Evolutionary conservation across 495 filamentous ascomycete genomes (phyloP).

Genomic region (Tuber melanosporum): DNA sequence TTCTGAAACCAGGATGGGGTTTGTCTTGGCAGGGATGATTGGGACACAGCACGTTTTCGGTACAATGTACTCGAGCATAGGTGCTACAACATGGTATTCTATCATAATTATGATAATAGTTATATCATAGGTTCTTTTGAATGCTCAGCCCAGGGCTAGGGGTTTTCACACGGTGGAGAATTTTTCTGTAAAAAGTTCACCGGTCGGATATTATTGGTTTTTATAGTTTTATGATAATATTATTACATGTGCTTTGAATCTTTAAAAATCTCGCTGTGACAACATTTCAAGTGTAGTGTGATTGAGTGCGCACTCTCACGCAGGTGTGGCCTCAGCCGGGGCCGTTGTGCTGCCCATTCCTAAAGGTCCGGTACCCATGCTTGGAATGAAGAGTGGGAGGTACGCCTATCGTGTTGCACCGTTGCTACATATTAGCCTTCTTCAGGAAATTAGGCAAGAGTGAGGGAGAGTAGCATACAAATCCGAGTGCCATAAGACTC

Average conservation of each 20-base stretch:
- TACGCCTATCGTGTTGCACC: constrained; percentile 14
- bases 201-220: constrained; percentile 10
- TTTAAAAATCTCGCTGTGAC: not conserved
- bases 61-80: not conserved
- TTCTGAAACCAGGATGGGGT: not conserved
- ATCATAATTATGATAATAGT: not conserved
- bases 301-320: constrained; percentile 13
- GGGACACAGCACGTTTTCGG: not conserved
- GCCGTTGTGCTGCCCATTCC: constrained; percentile 13
- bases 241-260: constrained; percentile 7
- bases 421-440: not conserved
- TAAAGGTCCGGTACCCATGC: constrained; percentile 17
- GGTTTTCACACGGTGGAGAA: not conserved
- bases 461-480: constrained; percentile 14
- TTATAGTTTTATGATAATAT: constrained; percentile 32
- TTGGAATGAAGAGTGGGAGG: constrained; percentile 37
- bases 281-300: not conserved
- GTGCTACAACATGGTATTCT: not conserved
- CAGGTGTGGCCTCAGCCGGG: constrained; percentile 11
- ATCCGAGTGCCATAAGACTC: constrained; percentile 33
- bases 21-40: not conserved
- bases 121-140: not conserved
- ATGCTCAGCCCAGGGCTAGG: not conserved
- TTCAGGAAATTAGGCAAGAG: not conserved
- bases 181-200: not conserved